phyloP scores from a whole-genome alignment of 148 eudicot species.

The Camellia granthamiana region DNA sequence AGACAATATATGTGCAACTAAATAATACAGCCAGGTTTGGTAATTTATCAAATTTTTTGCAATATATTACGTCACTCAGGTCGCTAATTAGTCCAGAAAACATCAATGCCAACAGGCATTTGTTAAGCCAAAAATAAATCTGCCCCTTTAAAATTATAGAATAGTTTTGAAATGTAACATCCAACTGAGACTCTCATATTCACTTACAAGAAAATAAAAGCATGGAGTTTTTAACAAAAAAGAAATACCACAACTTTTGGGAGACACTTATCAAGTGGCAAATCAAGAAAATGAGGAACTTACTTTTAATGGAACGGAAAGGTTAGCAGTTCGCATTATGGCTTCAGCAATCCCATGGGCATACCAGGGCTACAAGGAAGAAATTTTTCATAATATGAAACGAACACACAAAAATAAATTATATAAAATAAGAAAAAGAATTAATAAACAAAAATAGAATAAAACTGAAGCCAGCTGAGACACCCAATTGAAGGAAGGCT shows the following conservation, averaged over 20 bases:
- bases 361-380: slow-evolving; percentile 87
- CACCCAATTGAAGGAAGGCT: neutral
- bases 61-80: neutral
- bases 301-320: slow-evolving; percentile 85
- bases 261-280: slow-evolving; percentile 1
- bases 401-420: neutral
- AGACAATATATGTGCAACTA: neutral
- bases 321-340: slow-evolving; percentile 85
- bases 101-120: neutral
- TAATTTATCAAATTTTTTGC: neutral
- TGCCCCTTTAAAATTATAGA: neutral
- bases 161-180: neutral
- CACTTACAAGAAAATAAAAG: neutral
- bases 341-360: slow-evolving; percentile 97
- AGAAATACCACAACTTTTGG: neutral
- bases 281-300: slow-evolving; percentile 24
- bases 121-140: neutral
- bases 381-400: slow-evolving; percentile 12
- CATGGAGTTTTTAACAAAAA: neutral
- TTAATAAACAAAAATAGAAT: neutral
- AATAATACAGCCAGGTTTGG: neutral
- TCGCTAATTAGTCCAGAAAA: neutral
- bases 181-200: neutral
- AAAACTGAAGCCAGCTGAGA: neutral
- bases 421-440: neutral